phyloP scores from a whole-genome alignment of 139 green algal genomes.

The Coelastrella sp. region DNA sequence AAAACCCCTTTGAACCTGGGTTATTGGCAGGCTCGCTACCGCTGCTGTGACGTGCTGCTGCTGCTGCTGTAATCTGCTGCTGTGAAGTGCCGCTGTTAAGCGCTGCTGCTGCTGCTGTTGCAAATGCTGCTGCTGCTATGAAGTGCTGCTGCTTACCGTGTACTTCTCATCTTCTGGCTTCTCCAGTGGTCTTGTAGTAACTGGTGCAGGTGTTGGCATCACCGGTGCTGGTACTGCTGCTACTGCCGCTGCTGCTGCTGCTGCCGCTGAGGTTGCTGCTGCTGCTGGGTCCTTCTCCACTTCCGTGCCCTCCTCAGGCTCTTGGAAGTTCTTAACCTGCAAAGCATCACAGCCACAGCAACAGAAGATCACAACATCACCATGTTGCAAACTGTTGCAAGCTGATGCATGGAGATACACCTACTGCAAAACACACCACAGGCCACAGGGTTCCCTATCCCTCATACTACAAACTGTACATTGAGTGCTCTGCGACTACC shows the following conservation, averaged over 20 bases:
- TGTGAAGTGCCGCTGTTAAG: background rate
- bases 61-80: slow-evolving; percentile 47
- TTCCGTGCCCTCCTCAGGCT: slow-evolving; percentile 49
- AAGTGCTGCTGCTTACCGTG: slow-evolving; percentile 67
- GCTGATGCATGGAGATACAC: background rate
- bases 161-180: slow-evolving; percentile 92
- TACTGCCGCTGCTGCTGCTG: slow-evolving; percentile 47
- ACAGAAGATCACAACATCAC: too few species aligned
- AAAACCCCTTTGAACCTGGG: too few species aligned
- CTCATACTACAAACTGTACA: too few species aligned
- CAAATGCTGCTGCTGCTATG: background rate
- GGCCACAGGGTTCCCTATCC: too few species aligned
- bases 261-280: background rate
- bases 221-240: slow-evolving; percentile 38
- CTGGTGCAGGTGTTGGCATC: slow-evolving; percentile 14
- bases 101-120: background rate
- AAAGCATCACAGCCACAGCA: background rate
- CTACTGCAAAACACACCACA: too few species aligned
- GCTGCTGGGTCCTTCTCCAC: background rate
- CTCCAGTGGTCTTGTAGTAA: slow-evolving; percentile 74
- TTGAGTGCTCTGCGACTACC: background rate
- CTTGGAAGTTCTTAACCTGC: slow-evolving; percentile 75
- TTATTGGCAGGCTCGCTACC: background rate
- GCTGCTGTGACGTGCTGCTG: slow-evolving; percentile 36
- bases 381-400: background rate